Conservation (phyloP, 805 yeast genomes). For the Komagataella populi region DNA sequence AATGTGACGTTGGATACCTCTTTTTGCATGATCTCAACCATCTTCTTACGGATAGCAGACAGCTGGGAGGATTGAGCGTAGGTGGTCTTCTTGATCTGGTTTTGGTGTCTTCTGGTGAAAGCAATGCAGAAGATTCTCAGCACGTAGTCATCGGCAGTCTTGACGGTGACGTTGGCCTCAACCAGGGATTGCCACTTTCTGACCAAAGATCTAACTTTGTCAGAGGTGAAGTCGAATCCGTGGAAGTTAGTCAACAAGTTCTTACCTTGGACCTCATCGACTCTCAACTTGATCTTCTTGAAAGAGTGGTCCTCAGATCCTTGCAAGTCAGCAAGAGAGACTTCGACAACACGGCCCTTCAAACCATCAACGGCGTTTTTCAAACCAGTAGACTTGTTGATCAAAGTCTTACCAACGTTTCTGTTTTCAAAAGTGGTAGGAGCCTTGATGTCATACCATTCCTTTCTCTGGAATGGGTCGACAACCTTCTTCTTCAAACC, state of each 20-base stretch:
- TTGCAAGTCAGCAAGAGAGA: constrained; percentile 93
- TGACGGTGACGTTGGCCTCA: constrained; percentile 96
- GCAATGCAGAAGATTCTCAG: constrained; percentile 95
- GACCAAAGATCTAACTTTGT: constrained; percentile 93
- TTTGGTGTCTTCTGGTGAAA: constrained; percentile 94
- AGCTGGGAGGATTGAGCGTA: constrained; percentile 97
- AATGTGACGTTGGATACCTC: constrained; percentile 91
- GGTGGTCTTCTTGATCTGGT: constrained; percentile 95
- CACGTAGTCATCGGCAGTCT: constrained; percentile 95
- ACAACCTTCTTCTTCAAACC: constrained; percentile 98
- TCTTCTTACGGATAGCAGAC: constrained; percentile 95
- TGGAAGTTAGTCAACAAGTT: constrained; percentile 98
- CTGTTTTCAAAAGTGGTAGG: constrained; percentile 98
- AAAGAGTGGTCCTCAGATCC: constrained; percentile 97
- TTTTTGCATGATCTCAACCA: constrained; percentile 91
- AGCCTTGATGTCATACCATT: constrained; percentile 97
- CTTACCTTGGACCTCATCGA: constrained; percentile 98
- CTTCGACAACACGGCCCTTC: constrained; percentile 96
- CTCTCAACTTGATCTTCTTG: constrained; percentile 96
- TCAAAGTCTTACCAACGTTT: constrained; percentile 96
- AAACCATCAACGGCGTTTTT: constrained; percentile 96
- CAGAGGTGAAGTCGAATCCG: constrained; percentile 96
- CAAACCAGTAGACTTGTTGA: constrained; percentile 97
- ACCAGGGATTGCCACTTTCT: constrained; percentile 99
- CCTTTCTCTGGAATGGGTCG: constrained; percentile 99